Conservation (phyloP, 129 eudicot species). For the Chrysanthemum lavandulifolium region DNA sequence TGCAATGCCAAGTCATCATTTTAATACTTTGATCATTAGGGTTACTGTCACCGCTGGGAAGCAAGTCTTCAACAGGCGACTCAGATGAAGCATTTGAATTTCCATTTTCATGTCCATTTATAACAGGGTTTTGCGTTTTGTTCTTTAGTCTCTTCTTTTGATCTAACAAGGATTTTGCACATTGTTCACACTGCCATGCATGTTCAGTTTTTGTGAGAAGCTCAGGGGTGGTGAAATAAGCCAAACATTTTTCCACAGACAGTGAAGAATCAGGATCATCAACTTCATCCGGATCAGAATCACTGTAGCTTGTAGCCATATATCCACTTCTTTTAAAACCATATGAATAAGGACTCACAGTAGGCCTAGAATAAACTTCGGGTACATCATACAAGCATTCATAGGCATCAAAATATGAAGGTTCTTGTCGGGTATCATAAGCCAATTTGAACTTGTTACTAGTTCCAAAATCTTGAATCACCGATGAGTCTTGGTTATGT, state of each 20-base stretch:
- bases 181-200: slow-evolving; percentile 92
- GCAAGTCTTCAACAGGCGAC: slow-evolving; percentile 20
- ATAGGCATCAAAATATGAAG: slow-evolving; percentile 66
- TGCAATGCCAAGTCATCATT: slow-evolving; percentile 19
- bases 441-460: slow-evolving; percentile 37
- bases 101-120: slow-evolving; percentile 27
- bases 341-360: slow-evolving; percentile 29
- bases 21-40: slow-evolving; percentile 28
- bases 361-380: slow-evolving; percentile 38
- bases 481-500: slow-evolving; percentile 24
- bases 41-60: slow-evolving; percentile 11
- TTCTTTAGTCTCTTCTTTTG: slow-evolving; percentile 36
- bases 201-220: slow-evolving; percentile 74
- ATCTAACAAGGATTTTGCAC: slow-evolving; percentile 56
- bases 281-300: slow-evolving; percentile 87
- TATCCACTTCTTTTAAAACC: slow-evolving; percentile 43
- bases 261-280: slow-evolving; percentile 77
- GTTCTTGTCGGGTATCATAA: slow-evolving; percentile 47
- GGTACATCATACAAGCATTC: slow-evolving; percentile 83
- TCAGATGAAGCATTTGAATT: slow-evolving; percentile 24
- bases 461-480: slow-evolving; percentile 22
- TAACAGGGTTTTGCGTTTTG: slow-evolving; percentile 22
- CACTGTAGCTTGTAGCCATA: too few relatives aligned
- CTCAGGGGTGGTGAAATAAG: slow-evolving; percentile 76
- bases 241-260: slow-evolving; percentile 81